These are phyloP conservation scores for Annulohypoxylon stygium DNA, from an alignment of 495 filamentous ascomycete species.

Conservation along the genomic window DNA sequence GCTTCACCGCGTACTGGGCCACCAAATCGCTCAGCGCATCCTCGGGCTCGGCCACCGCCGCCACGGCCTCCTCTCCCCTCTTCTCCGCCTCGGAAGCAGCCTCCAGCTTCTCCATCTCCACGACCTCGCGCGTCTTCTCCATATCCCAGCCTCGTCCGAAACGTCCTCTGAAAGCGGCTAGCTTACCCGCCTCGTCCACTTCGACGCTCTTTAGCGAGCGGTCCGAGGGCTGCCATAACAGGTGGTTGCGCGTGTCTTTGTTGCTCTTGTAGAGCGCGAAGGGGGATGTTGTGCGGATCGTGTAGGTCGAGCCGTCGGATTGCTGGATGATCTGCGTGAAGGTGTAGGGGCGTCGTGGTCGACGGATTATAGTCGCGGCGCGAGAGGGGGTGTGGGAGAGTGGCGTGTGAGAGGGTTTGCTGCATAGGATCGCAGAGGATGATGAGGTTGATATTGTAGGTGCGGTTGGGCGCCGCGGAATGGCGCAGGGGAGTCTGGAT, in stretches of 20 bases:
- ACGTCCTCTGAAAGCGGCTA: slow-evolving; percentile 84
- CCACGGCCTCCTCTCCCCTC: slow-evolving; percentile 16
- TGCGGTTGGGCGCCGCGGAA: slow-evolving; percentile 49
- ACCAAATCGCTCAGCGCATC: slow-evolving; percentile 80
- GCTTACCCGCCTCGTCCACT: slow-evolving; percentile 92
- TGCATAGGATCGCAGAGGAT: slow-evolving; percentile 10
- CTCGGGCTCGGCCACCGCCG: background rate
- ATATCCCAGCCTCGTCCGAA: slow-evolving; percentile 89
- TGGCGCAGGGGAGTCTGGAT: slow-evolving; percentile 46
- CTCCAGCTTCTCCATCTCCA: slow-evolving; percentile 17
- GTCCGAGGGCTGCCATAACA: slow-evolving; percentile 88
- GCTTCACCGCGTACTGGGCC: slow-evolving; percentile 66
- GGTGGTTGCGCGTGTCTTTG: slow-evolving; percentile 89
- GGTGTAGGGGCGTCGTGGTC: slow-evolving; percentile 90
- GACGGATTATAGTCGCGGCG: slow-evolving; percentile 89
- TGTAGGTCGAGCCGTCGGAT: slow-evolving; percentile 90
- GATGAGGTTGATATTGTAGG: slow-evolving; percentile 18
- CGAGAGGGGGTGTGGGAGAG: slow-evolving; percentile 63
- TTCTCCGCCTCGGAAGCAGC: slow-evolving; percentile 44
- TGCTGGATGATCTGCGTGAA: slow-evolving; percentile 97
- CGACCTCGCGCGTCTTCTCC: slow-evolving; percentile 40
- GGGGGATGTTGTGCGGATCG: slow-evolving; percentile 89
- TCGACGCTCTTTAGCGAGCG: slow-evolving; percentile 86
- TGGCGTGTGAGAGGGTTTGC: slow-evolving; percentile 51
- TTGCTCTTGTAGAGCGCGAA: slow-evolving; percentile 77